Conservation (phyloP, 2,329 filamentous ascomycete species). For the Scedosporium minutisporum region DNA sequence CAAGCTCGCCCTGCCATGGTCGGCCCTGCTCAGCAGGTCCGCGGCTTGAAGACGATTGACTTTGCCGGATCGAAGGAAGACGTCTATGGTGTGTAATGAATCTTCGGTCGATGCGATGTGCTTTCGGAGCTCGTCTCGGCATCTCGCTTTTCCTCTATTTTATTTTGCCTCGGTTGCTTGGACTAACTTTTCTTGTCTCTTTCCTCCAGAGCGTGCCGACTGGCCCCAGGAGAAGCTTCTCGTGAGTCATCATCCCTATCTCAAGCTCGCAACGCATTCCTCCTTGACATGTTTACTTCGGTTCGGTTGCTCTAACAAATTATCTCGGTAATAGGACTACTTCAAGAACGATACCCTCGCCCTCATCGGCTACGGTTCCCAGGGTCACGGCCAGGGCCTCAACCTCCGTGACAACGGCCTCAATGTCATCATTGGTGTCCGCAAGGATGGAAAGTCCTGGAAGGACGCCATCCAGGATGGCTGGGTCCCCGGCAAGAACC, state of each 20-base stretch:
- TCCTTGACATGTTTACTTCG: background rate
- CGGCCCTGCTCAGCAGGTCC: constrained; percentile 55
- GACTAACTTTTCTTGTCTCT: background rate
- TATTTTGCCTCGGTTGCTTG: background rate
- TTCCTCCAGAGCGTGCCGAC: constrained; percentile 74
- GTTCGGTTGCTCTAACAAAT: background rate
- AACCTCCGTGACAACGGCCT: constrained; percentile 99
- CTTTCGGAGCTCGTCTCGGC: background rate
- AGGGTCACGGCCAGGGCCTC: constrained; percentile 97
- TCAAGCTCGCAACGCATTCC: no score
- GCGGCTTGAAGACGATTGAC: constrained; percentile 97
- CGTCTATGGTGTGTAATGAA: constrained; percentile 64
- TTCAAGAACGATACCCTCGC: constrained; percentile 99
- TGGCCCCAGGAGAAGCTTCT: constrained; percentile 98
- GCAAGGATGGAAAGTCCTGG: constrained; percentile 97
- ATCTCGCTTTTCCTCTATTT: constrained; percentile 9
- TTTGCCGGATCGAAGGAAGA: constrained; percentile 93
- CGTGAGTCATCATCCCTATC: constrained; percentile 45
- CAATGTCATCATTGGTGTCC: constrained; percentile 97
- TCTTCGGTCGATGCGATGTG: background rate
- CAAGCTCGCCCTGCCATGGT: constrained; percentile 41
- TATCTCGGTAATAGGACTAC: constrained; percentile 59
- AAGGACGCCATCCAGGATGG: constrained; percentile 94
- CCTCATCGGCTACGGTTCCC: constrained; percentile 95
- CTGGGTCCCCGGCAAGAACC: constrained; percentile 97